Conservation (phyloP, 768 basidiomycete species). For the Leucosporidium creatinivorum region DNA sequence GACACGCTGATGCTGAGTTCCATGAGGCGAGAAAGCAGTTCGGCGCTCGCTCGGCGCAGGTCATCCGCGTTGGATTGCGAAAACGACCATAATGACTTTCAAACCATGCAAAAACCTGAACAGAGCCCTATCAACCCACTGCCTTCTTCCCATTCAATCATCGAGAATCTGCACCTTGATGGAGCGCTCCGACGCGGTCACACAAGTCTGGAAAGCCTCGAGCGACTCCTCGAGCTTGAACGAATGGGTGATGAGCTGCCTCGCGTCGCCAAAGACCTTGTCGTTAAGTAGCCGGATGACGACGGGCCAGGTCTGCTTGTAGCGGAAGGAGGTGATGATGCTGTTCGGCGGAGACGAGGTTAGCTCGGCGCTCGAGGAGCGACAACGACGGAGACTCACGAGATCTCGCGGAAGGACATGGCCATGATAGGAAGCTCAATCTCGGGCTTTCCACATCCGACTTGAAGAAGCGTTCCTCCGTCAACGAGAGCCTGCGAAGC, state of each 20-base stretch:
- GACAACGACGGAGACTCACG: too few species aligned
- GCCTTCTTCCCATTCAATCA: neutral
- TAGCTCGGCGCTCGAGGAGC: too few species aligned
- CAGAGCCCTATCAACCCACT: too few species aligned
- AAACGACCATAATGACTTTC: too few species aligned
- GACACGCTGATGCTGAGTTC: too few species aligned
- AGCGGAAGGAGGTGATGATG: slow-evolving; percentile 40
- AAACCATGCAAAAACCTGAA: too few species aligned
- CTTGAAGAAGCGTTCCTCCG: neutral
- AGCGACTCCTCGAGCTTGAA: slow-evolving; percentile 42
- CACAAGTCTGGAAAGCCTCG: slow-evolving; percentile 41
- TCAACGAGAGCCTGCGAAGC: neutral
- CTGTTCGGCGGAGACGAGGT: neutral
- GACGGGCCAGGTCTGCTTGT: slow-evolving; percentile 43
- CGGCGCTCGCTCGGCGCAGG: too few species aligned
- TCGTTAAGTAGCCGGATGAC: slow-evolving; percentile 38
- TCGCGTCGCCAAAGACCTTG: slow-evolving; percentile 19
- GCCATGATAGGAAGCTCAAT: neutral
- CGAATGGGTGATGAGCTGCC: slow-evolving; percentile 42
- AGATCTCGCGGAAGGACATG: neutral
- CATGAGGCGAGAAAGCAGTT: too few species aligned
- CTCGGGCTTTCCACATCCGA: slow-evolving; percentile 1
- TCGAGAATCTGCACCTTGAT: slow-evolving; percentile 3
- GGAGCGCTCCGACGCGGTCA: neutral
- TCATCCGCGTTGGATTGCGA: too few species aligned